These are phyloP conservation scores for Pythium monospermum DNA, from an alignment of 352 stramenopile species.

Conservation along the genomic window DNA sequence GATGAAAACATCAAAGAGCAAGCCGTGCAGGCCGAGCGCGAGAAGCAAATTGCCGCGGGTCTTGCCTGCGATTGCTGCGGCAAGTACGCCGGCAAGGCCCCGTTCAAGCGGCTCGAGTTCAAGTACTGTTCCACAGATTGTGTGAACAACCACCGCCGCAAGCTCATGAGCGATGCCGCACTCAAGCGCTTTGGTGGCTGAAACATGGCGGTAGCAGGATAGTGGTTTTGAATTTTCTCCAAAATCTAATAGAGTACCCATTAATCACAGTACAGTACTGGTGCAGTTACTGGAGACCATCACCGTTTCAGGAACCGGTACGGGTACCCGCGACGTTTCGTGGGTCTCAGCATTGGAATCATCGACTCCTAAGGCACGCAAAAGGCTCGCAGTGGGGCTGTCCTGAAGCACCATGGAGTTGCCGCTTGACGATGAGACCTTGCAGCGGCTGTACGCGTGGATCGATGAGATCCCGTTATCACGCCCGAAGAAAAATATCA, in stretches of 20 bases:
- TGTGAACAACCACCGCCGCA: conserved; percentile 89
- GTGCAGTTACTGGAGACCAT: background rate
- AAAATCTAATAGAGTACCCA: conserved; percentile 16
- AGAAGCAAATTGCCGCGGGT: conserved; percentile 72
- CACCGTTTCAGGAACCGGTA: conserved; percentile 16
- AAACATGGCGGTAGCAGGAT: background rate
- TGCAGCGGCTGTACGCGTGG: conserved; percentile 94
- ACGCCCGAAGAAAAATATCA: conserved; percentile 93
- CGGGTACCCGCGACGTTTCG: too few relatives aligned
- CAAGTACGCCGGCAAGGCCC: conserved; percentile 80
- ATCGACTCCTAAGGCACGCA: too few relatives aligned
- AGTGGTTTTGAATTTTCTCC: conserved; percentile 1
- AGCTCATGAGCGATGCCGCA: conserved; percentile 92
- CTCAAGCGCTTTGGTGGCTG: conserved; percentile 66
- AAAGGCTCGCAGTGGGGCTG: background rate
- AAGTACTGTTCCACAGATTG: conserved; percentile 94
- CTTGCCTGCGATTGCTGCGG: conserved; percentile 74
- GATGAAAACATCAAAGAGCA: conserved; percentile 73
- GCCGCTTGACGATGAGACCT: conserved; percentile 82
- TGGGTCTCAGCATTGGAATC: too few relatives aligned
- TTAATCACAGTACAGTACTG: too few relatives aligned
- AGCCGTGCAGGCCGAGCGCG: conserved; percentile 43
- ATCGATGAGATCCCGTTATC: conserved; percentile 94
- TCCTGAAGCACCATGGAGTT: conserved; percentile 36
- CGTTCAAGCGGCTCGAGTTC: conserved; percentile 90